phyloP scores from a whole-genome alignment of 2,329 filamentous ascomycete genomes.

The Calonectria pteridis region DNA sequence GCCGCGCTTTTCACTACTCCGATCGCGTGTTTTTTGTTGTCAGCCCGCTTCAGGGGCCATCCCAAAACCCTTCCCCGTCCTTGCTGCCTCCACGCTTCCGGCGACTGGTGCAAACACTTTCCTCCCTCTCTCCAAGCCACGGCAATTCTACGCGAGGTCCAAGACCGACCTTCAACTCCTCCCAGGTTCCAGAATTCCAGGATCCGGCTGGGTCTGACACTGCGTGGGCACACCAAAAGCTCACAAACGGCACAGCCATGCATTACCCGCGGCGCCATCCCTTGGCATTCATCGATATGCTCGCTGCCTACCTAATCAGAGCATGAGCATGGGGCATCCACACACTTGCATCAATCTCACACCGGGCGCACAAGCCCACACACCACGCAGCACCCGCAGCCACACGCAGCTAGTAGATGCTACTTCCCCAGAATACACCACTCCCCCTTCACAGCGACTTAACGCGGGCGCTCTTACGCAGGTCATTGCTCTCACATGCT shows the following conservation, averaged over 20 bases:
- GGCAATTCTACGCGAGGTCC: slow-evolving; percentile 17
- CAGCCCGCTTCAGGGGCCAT: slow-evolving; percentile 38
- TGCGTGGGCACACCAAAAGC: slow-evolving; percentile 14
- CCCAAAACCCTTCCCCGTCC: slow-evolving; percentile 28
- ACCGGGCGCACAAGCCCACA: slow-evolving; percentile 22
- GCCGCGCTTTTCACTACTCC: slow-evolving; percentile 36
- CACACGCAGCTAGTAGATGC: slow-evolving; percentile 16
- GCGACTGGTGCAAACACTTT: slow-evolving; percentile 26
- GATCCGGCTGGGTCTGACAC: slow-evolving; percentile 10
- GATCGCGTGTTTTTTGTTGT: slow-evolving; percentile 47
- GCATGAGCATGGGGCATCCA: slow-evolving; percentile 20
- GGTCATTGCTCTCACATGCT: slow-evolving; percentile 40
- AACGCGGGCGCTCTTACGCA: slow-evolving; percentile 28
- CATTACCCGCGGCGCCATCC: slow-evolving; percentile 15
- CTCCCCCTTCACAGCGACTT: neutral
- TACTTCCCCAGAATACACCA: slow-evolving; percentile 10
- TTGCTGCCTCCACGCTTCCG: slow-evolving; percentile 26
- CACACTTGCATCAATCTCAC: slow-evolving; percentile 19
- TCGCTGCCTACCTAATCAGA: slow-evolving; percentile 24
- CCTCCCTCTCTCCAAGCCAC: slow-evolving; percentile 4
- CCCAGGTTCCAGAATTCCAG: slow-evolving; percentile 4
- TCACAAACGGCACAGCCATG: slow-evolving; percentile 4
- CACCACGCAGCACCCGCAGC: slow-evolving; percentile 21
- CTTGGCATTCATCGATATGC: slow-evolving; percentile 25
- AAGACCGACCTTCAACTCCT: slow-evolving; percentile 4